These are phyloP conservation scores for Phytopythium aichiense DNA, from an alignment of 352 stramenopile species.

Conservation along the genomic window DNA sequence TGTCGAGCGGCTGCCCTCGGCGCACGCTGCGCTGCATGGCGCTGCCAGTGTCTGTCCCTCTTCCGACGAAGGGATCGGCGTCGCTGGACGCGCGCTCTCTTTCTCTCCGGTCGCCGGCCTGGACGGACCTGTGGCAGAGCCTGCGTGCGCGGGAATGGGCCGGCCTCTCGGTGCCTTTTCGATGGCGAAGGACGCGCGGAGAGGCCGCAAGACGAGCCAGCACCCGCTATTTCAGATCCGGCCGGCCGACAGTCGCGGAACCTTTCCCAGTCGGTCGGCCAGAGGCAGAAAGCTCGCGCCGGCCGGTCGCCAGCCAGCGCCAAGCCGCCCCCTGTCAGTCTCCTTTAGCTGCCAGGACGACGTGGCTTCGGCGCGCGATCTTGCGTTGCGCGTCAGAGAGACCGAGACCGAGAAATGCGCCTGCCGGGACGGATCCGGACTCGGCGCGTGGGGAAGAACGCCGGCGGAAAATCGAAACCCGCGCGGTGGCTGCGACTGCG, in stretches of 20 bases:
- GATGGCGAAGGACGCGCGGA: not conserved
- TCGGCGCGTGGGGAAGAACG: not conserved
- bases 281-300: no score
- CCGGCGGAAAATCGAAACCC: not conserved
- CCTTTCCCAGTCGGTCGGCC: no score
- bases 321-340: no score
- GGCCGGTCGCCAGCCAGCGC: no score
- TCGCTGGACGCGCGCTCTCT: not conserved
- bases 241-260: no score
- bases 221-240: not conserved
- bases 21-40: not conserved
- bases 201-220: not conserved
- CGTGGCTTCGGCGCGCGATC: no score
- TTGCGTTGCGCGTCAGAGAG: no score
- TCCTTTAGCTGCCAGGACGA: no score
- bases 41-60: not conserved
- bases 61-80: conserved; percentile 4
- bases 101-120: not conserved
- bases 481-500: not conserved
- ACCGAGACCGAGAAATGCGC: not conserved
- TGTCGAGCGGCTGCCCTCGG: conserved; percentile 1
- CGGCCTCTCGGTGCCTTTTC: conserved; percentile 4
- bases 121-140: not conserved
- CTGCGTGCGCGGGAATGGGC: not conserved
- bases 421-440: not conserved